Evolutionary conservation across 2,329 filamentous ascomycete genomes (phyloP), one percentile per base, ranked within the genome.

Genomic region (Elsinoe fawcettii): DNA sequence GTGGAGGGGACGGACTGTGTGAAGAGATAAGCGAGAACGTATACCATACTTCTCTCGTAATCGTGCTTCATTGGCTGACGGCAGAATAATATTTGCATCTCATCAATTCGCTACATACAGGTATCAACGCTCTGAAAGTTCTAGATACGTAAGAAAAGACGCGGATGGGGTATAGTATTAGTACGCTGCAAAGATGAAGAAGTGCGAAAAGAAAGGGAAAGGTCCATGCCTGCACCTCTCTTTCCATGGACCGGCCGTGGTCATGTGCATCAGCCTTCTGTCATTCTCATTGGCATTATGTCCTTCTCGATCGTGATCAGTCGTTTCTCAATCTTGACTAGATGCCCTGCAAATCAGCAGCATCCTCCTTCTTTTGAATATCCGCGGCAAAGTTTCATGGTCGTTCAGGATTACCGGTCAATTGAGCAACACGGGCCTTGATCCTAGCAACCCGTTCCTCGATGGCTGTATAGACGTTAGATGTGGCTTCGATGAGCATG

Each of bases 391-490:
- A 30, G 49, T 11, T 23, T 34, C 27, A 39, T 11, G 20, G 32
- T 34, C 49, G 25, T 25, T 53, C 30, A 16, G 49, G 49, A 39
- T 62, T 62, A 20, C 69, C 69, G 1, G 93, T 99, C 65, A 99
- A 75, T 71, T 96, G 90, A 55, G 93, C 93, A 59, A 99, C 93
- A 61, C 93, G 86, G 60, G 93, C 93, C 75, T 96, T 97, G 80
- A 99, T 99, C 62, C 93, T 88, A 51, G 93, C 93, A 59, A 97
- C 93, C 63, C 93, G 88, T 51, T 90, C 91, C 73, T 99, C 93
- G 66, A 97, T 97, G 34, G 91, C 90, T 95, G 64, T n/a, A 56
- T 47, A 51, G 3, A 27, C 41, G 39, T 61, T 46, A 60, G 60
- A 8, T 36, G 18, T 20, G 30, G 7, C 62, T 44, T 62, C 14